Evolutionary conservation across 2,329 filamentous ascomycete species (phyloP).

Genomic region (Hortaea sp.): DNA sequence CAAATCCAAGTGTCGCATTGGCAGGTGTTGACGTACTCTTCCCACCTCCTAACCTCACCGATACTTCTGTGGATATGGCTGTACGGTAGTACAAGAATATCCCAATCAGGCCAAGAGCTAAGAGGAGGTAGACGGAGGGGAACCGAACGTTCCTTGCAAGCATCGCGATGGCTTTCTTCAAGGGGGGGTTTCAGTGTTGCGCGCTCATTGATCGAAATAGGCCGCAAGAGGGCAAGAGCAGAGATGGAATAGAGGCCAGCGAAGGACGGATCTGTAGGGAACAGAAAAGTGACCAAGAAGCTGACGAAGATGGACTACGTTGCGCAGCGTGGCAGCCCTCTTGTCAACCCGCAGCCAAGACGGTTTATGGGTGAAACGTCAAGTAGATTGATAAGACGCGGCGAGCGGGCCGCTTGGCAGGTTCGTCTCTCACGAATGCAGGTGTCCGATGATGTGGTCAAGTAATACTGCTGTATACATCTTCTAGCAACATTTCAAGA

Average conservation of each 20-base stretch:
- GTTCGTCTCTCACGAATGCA: neutral
- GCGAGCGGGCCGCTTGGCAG: neutral
- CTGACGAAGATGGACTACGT: neutral
- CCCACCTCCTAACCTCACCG: neutral
- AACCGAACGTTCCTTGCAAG: slow-evolving; percentile 2
- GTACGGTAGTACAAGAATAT: neutral
- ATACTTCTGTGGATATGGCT: neutral
- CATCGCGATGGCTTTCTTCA: neutral
- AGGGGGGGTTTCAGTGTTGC: neutral
- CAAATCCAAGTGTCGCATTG: slow-evolving; percentile 24
- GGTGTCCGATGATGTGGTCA: neutral
- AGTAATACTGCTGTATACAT: too few relatives aligned
- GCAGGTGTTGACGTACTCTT: slow-evolving; percentile 3
- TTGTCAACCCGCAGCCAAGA: neutral
- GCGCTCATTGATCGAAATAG: neutral
- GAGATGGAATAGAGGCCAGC: neutral
- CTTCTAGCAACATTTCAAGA: neutral
- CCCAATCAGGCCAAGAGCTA: neutral
- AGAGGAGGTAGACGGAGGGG: slow-evolving; percentile 1
- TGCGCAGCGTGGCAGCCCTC: neutral
- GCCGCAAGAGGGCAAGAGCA: neutral
- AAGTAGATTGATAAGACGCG: neutral
- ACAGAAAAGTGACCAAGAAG: neutral
- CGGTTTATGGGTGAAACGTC: neutral
- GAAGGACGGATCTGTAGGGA: neutral